phyloP scores from a whole-genome alignment of 164 flowering plant species.

The Magnolia kwangsiensis region DNA sequence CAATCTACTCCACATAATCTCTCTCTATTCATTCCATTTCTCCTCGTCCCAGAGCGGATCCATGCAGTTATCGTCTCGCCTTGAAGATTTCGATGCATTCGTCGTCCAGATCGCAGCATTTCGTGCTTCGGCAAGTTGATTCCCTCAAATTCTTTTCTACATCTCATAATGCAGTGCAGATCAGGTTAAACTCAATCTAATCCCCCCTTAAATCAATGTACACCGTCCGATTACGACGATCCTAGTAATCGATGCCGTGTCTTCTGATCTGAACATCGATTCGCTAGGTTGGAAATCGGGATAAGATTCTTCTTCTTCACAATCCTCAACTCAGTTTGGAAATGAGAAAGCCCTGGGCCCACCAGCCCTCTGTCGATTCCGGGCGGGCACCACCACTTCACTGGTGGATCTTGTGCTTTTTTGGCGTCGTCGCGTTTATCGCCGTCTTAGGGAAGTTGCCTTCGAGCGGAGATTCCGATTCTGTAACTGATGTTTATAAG shows the following conservation, averaged over 20 bases:
- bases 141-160: background rate
- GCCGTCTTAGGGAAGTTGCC: slow-evolving; percentile 57
- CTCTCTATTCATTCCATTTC: no score
- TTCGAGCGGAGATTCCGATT: slow-evolving; percentile 24
- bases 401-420: slow-evolving; percentile 61
- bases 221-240: no score
- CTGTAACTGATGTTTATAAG: slow-evolving; percentile 41
- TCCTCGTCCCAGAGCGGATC: no score
- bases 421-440: slow-evolving; percentile 43
- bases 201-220: background rate
- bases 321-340: slow-evolving; percentile 5
- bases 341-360: slow-evolving; percentile 78
- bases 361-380: slow-evolving; percentile 37
- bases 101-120: background rate
- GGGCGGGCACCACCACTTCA: slow-evolving; percentile 60
- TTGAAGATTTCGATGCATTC: background rate
- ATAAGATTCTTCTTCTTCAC: background rate
- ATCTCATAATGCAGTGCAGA: background rate
- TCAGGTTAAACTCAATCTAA: background rate
- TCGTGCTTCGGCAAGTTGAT: background rate
- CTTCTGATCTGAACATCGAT: background rate
- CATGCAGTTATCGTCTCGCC: background rate
- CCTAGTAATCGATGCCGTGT: background rate
- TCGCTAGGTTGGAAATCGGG: background rate
- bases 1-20: no score